Evolutionary conservation across 768 basidiomycete genomes (phyloP).

Genomic region (Butyriboletus loyo): DNA sequence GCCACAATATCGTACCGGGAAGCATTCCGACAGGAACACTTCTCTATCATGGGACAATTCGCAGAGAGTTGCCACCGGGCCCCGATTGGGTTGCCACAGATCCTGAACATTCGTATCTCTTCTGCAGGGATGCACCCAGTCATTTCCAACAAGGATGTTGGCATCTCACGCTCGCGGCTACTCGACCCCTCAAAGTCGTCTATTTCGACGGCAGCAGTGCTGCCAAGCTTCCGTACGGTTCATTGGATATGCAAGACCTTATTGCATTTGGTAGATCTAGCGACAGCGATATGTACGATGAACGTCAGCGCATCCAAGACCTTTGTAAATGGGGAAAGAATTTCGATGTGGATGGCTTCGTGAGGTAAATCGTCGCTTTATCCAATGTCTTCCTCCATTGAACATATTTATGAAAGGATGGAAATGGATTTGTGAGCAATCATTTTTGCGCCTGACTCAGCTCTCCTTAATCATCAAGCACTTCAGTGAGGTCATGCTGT

Average conservation of each 20-base stretch:
- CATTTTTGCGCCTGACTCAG: background rate
- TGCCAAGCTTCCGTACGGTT: too few relatives aligned
- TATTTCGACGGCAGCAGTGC: conserved; percentile 61
- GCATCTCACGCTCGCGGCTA: conserved; percentile 14
- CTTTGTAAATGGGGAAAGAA: conserved; percentile 46
- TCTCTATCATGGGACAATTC: conserved; percentile 32
- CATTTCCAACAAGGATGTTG: too few relatives aligned
- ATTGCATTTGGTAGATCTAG: conserved; percentile 38
- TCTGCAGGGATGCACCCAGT: conserved; percentile 25
- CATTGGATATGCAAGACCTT: too few relatives aligned
- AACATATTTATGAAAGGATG: conserved; percentile 18
- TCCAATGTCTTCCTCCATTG: background rate
- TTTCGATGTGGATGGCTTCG: too few relatives aligned
- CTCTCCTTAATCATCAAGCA: background rate
- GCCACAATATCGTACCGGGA: conserved; percentile 30
- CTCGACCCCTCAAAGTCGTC: conserved; percentile 39
- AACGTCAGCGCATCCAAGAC: conserved; percentile 34
- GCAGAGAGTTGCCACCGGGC: conserved; percentile 21
- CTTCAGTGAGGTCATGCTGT: too few relatives aligned
- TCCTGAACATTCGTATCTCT: conserved; percentile 37
- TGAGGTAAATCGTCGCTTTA: conserved; percentile 31
- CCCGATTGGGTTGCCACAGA: conserved; percentile 36
- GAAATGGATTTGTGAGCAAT: conserved; percentile 32
- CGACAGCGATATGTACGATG: conserved; percentile 26
- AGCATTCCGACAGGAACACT: too few relatives aligned